A percentile compares a stretch with the other conserved stretches of the same genome.
phyloP scores from a whole-genome alignment of 1,139 yeast species.

The Hansenula anomala region DNA sequence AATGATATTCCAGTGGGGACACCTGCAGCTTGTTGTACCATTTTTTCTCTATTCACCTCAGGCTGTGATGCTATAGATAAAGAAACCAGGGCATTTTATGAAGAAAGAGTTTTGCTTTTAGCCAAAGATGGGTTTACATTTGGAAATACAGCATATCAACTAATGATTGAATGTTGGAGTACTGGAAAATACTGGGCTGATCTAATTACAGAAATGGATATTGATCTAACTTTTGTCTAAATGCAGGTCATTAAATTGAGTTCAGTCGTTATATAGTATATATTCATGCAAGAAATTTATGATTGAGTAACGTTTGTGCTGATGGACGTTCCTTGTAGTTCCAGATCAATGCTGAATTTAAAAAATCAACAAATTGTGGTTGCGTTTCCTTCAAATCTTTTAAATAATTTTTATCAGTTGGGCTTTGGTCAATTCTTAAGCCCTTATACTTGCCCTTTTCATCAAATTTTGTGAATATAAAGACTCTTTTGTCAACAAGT shows the following conservation, averaged over 20 bases:
- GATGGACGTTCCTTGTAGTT: conserved; percentile 16
- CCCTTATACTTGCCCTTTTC: conserved; percentile 33
- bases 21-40: conserved; percentile 52
- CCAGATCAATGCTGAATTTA: conserved; percentile 18
- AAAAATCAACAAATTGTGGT: conserved; percentile 14
- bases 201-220: conserved; percentile 38
- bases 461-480: conserved; percentile 34
- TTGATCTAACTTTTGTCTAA: conserved; percentile 44
- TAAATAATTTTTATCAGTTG: not conserved
- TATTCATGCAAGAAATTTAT: conserved; percentile 24
- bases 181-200: conserved; percentile 55
- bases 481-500: conserved; percentile 16
- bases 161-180: conserved; percentile 55
- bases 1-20: conserved; percentile 38
- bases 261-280: not conserved
- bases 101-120: conserved; percentile 34
- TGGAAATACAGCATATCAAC: conserved; percentile 42
- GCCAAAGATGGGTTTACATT: conserved; percentile 42
- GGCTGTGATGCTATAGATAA: conserved; percentile 51
- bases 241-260: not conserved
- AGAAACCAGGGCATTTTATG: conserved; percentile 30
- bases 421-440: conserved; percentile 14
- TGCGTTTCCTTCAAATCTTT: conserved; percentile 3
- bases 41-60: conserved; percentile 52
- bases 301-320: conserved; percentile 26